Percentiles rank a stretch among this genome's conserved stretches.
These are phyloP conservation scores for Aspergillus ellipticus DNA, from an alignment of 495 filamentous ascomycete species.

Conservation along the genomic window DNA sequence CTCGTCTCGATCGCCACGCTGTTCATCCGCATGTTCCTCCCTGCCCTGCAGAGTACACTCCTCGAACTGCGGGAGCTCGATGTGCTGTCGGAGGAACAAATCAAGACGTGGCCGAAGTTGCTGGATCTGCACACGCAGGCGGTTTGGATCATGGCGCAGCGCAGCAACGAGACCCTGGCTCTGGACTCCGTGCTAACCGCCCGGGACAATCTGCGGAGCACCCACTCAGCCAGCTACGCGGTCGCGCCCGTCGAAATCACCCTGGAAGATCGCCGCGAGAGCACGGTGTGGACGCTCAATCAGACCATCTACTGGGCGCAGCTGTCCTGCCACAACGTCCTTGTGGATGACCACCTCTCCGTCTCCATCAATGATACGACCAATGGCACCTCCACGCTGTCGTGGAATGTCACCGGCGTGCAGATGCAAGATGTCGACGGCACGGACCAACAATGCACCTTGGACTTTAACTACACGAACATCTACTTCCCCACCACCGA, in stretches of 20 bases:
- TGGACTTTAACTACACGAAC: constrained; percentile 35
- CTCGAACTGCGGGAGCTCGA: constrained; percentile 35
- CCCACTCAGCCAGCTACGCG: constrained; percentile 31
- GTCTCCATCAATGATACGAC: constrained; percentile 23
- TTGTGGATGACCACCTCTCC: constrained; percentile 19
- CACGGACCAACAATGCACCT: constrained; percentile 16
- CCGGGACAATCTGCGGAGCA: constrained; percentile 18
- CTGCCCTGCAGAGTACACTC: constrained; percentile 35
- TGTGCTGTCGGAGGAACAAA: constrained; percentile 17
- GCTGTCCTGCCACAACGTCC: constrained; percentile 23
- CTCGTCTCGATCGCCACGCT: constrained; percentile 34
- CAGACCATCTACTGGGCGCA: constrained; percentile 40
- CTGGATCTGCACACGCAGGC: constrained; percentile 31
- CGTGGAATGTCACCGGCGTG: constrained; percentile 32
- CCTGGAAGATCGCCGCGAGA: constrained; percentile 14
- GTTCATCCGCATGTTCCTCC: constrained; percentile 35
- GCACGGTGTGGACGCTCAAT: constrained; percentile 34
- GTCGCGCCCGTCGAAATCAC: constrained; percentile 38
- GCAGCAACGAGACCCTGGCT: constrained; percentile 22
- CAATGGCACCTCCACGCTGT: constrained; percentile 15
- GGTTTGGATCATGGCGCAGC: constrained; percentile 34
- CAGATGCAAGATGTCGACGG: constrained; percentile 19
- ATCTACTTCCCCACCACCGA: constrained; percentile 31
- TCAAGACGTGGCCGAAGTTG: constrained; percentile 35
- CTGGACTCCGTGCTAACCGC: constrained; percentile 23